Conservation (phyloP, 345 rosid species). For the Citrus sp. region DNA sequence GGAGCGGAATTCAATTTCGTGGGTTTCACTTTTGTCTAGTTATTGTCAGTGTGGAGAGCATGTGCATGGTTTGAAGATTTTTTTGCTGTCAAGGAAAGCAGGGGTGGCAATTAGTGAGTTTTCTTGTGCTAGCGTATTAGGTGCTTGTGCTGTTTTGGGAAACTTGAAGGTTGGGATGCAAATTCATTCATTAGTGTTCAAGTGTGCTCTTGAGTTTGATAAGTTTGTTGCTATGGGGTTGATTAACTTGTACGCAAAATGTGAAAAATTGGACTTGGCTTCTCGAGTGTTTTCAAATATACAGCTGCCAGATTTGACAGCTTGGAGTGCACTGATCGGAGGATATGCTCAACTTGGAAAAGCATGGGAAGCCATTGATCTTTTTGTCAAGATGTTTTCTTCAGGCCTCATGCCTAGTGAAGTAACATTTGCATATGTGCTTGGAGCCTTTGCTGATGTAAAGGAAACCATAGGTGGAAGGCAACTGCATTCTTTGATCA, state of each 20-base stretch:
- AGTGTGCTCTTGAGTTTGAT: conserved; percentile 26
- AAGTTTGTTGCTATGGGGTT: conserved; percentile 26
- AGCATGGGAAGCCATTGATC: conserved; percentile 25
- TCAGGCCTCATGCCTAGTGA: conserved; percentile 24
- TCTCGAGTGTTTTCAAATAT: conserved; percentile 18
- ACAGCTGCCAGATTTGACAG: conserved; percentile 14
- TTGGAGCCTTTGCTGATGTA: conserved; percentile 27
- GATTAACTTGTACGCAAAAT: conserved; percentile 29
- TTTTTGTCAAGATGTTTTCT: conserved; percentile 22
- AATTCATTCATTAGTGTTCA: conserved; percentile 25
- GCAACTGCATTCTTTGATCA: conserved; percentile 30
- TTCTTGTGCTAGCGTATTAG: conserved; percentile 26
- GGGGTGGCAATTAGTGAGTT: conserved; percentile 28
- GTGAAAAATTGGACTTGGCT: conserved; percentile 27
- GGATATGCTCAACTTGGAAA: conserved; percentile 31
- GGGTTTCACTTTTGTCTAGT: conserved; percentile 32
- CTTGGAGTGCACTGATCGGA: conserved; percentile 34
- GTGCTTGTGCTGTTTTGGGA: conserved; percentile 26
- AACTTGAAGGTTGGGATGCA: conserved; percentile 32
- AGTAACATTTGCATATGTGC: conserved; percentile 28
- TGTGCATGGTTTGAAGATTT: conserved; percentile 16
- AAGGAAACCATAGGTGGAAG: conserved; percentile 23
- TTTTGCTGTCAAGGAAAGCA: conserved; percentile 14
- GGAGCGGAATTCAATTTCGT: conserved; percentile 25
- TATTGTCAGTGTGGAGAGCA: conserved; percentile 28